phyloP scores from a whole-genome alignment of 2,329 filamentous ascomycete genomes.

The Exserohilum rostratum region DNA sequence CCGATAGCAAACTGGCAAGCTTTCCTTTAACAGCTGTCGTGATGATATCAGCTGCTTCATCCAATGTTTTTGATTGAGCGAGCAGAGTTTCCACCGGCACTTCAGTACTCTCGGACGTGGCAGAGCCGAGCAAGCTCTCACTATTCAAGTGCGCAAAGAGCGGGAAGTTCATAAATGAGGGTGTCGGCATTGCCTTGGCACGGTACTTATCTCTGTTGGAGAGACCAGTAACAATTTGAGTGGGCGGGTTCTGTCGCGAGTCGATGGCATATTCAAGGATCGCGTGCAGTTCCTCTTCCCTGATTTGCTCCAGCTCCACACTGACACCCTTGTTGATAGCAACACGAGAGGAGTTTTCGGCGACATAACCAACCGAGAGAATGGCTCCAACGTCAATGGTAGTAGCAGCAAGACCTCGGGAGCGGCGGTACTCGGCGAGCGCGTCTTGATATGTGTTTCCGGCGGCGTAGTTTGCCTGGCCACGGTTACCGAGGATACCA shows the following conservation, averaged over 20 bases:
- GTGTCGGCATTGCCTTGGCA: constrained; percentile 1
- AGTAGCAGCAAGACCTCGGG: background rate
- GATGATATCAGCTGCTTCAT: background rate
- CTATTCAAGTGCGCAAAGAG: background rate
- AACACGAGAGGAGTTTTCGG: background rate
- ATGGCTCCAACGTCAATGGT: constrained; percentile 2
- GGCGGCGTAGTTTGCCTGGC: constrained; percentile 7
- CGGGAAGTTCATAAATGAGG: background rate
- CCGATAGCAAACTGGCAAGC: background rate
- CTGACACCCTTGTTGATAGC: constrained; percentile 3
- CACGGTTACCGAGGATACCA: constrained; percentile 11
- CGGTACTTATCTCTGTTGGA: constrained; percentile 1
- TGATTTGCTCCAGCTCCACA: constrained; percentile 1
- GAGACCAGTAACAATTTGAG: background rate
- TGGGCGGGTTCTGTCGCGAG: background rate
- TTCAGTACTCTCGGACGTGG: background rate
- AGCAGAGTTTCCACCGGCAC: background rate
- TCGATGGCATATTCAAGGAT: constrained; percentile 1
- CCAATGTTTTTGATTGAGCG: background rate
- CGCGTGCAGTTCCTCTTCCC: constrained; percentile 1
- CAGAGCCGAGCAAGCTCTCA: background rate
- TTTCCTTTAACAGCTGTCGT: background rate
- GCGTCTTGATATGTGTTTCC: constrained; percentile 8
- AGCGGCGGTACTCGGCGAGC: constrained; percentile 10
- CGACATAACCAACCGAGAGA: constrained; percentile 1